Evolutionary conservation across 768 basidiomycete genomes (phyloP).

Genomic region (Tulasnella sp.): DNA sequence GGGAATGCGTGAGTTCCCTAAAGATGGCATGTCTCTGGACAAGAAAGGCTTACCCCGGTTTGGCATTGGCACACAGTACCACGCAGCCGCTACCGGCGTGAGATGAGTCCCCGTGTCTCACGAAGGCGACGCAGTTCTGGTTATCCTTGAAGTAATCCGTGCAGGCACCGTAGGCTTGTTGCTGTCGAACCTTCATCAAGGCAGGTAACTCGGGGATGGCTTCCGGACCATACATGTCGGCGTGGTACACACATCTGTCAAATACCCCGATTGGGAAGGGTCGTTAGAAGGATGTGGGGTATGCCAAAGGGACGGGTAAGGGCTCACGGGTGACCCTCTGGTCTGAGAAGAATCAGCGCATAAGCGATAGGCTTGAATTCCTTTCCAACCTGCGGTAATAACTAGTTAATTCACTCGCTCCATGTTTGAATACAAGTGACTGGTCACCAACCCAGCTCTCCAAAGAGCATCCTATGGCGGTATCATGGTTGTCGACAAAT

Average conservation of each 20-base stretch:
- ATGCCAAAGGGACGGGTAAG: slow-evolving; percentile 1
- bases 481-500: slow-evolving; percentile 84
- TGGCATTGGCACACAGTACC: slow-evolving; percentile 64
- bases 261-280: neutral
- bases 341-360: slow-evolving; percentile 69
- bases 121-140: slow-evolving; percentile 70
- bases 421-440: neutral
- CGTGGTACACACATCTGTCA: slow-evolving; percentile 79
- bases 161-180: slow-evolving; percentile 61
- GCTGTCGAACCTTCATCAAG: slow-evolving; percentile 60
- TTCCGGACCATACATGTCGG: slow-evolving; percentile 57
- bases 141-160: slow-evolving; percentile 53
- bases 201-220: slow-evolving; percentile 51
- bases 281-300: neutral
- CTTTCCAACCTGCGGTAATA: slow-evolving; percentile 51
- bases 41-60: slow-evolving; percentile 4
- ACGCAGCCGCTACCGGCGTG: slow-evolving; percentile 56
- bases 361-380: slow-evolving; percentile 81
- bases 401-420: neutral
- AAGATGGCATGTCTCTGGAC: neutral
- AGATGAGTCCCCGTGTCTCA: slow-evolving; percentile 56
- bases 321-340: slow-evolving; percentile 67
- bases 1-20: too few species aligned
- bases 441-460: slow-evolving; percentile 70
- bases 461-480: slow-evolving; percentile 62